phyloP scores from a whole-genome alignment of 2,329 filamentous ascomycete genomes.

The Nothomitra cinnamomea region DNA sequence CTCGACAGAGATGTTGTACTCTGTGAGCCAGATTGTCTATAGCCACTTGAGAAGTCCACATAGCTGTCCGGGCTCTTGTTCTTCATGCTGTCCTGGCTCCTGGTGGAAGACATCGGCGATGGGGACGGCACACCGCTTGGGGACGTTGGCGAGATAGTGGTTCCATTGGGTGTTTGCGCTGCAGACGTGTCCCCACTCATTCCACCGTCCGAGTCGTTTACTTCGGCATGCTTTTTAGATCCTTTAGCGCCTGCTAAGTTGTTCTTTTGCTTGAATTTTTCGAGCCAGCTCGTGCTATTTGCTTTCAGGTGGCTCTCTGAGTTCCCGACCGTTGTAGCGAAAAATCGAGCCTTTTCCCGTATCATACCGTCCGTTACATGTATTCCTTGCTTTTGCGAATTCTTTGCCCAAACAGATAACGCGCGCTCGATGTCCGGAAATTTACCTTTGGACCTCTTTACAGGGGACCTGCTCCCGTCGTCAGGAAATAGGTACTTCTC shows the following conservation, averaged over 20 bases:
- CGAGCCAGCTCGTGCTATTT: constrained; percentile 65
- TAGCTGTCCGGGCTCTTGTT: constrained; percentile 38
- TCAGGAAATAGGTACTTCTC: constrained; percentile 81
- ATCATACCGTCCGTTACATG: constrained; percentile 66
- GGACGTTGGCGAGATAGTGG: constrained; percentile 50
- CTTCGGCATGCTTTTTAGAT: constrained; percentile 42
- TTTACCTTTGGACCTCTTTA: constrained; percentile 71
- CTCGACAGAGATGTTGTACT: constrained; percentile 49
- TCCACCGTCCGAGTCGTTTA: constrained; percentile 22
- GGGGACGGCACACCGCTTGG: constrained; percentile 47
- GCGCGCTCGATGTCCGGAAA: constrained; percentile 84
- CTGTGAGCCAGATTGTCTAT: constrained; percentile 49
- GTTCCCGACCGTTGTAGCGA: constrained; percentile 55
- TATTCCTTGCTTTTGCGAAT: constrained; percentile 59
- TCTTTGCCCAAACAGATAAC: constrained; percentile 71
- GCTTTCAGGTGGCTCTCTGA: constrained; percentile 55
- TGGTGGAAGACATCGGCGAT: constrained; percentile 52
- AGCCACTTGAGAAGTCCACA: constrained; percentile 41
- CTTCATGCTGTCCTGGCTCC: constrained; percentile 53
- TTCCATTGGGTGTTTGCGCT: constrained; percentile 42
- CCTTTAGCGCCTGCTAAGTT: constrained; percentile 47
- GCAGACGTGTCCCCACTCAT: constrained; percentile 20
- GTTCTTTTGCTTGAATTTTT: constrained; percentile 91
- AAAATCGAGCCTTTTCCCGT: constrained; percentile 66
- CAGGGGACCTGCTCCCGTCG: constrained; percentile 60